A percentile compares a stretch with the other conserved stretches of the same genome.
Conservation (phyloP, 2,329 filamentous ascomycete species). For the Akanthomyces muscarius region DNA sequence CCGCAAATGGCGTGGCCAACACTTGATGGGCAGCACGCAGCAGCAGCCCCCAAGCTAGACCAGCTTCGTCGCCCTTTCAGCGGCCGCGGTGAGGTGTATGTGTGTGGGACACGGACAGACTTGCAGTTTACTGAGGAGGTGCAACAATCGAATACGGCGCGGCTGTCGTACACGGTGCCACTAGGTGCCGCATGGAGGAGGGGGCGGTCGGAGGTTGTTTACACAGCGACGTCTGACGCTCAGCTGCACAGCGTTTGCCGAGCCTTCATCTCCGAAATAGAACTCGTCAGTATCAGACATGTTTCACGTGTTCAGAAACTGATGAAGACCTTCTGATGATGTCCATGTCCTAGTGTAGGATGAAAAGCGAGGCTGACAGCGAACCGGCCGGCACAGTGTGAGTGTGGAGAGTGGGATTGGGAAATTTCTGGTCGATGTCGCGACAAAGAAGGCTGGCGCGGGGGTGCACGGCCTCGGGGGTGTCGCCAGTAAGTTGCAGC, state of each 20-base stretch:
- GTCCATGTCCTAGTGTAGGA: no score
- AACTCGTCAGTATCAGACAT: background rate
- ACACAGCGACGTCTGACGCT: background rate
- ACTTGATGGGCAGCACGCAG: background rate
- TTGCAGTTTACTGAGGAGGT: background rate
- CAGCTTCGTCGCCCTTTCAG: background rate
- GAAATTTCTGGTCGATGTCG: conserved; percentile 1
- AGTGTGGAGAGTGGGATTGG: background rate
- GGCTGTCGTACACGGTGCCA: conserved; percentile 3
- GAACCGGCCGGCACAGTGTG: background rate
- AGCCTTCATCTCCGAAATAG: background rate
- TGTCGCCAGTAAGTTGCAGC: background rate
- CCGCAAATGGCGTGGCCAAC: background rate
- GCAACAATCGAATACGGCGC: background rate
- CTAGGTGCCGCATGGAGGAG: background rate
- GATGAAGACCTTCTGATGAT: background rate
- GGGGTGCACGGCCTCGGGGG: background rate
- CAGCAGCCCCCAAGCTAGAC: conserved; percentile 5
- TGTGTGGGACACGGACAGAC: conserved; percentile 1
- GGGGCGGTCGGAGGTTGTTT: background rate
- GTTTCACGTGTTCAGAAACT: background rate
- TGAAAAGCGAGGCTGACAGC: no score
- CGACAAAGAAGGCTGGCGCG: background rate
- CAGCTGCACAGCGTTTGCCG: background rate
- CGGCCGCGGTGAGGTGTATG: background rate